Evolutionary conservation across 805 yeast species (phyloP).

Genomic region (Scheffersomyces amazonensis): DNA sequence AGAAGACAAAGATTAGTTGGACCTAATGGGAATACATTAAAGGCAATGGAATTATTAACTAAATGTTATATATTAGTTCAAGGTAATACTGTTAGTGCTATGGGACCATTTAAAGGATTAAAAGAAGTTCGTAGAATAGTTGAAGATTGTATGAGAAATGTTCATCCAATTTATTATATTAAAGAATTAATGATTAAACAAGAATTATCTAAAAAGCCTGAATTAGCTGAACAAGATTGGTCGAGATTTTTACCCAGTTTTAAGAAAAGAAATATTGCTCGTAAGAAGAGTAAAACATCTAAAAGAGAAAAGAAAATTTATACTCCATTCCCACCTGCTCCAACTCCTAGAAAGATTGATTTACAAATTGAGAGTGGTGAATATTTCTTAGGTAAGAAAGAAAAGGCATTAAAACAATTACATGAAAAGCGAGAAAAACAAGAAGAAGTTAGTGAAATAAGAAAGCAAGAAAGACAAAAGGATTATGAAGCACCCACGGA

Average conservation of each 20-base stretch:
- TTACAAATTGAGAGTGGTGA: conserved; percentile 98
- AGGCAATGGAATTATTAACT: conserved; percentile 93
- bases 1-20: conserved; percentile 96
- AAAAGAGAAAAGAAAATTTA: conserved; percentile 71
- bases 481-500: conserved; percentile 89
- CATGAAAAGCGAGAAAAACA: conserved; percentile 80
- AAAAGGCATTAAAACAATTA: conserved; percentile 67
- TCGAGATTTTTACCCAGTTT: conserved; percentile 92
- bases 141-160: conserved; percentile 95
- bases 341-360: conserved; percentile 95
- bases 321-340: conserved; percentile 99
- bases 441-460: conserved; percentile 61
- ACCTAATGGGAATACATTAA: conserved; percentile 94
- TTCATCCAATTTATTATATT: conserved; percentile 97
- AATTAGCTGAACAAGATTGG: conserved; percentile 95
- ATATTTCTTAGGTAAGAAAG: conserved; percentile 86
- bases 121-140: conserved; percentile 91
- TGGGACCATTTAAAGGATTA: conserved; percentile 94
- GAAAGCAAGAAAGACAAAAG: conserved; percentile 67
- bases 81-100: conserved; percentile 94
- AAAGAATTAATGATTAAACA: conserved; percentile 97
- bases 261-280: conserved; percentile 92
- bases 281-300: conserved; percentile 78
- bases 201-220: conserved; percentile 93
- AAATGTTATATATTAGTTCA: conserved; percentile 94